A percentile compares a stretch with the other conserved stretches of the same genome.
Conservation (phyloP, 257 asterid genomes). For the Solanum bukasovii region DNA sequence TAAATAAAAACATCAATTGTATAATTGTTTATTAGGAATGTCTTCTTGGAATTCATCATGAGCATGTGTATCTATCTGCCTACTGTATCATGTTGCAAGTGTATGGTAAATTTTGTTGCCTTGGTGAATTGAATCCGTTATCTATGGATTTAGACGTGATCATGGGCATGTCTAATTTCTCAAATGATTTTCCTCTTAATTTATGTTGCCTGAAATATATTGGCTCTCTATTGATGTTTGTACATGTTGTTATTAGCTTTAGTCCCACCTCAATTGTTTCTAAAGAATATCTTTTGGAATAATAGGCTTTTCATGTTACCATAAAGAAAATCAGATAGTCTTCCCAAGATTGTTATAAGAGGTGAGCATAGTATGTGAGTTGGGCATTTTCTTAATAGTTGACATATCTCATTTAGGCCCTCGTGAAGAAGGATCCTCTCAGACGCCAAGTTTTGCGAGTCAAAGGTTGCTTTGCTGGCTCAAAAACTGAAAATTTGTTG, state of each 20-base stretch:
- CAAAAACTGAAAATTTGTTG: slow-evolving; percentile 67
- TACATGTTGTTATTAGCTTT: not conserved
- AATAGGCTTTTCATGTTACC: not conserved
- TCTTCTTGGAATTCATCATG: not conserved
- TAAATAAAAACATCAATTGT: not conserved
- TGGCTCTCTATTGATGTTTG: not conserved
- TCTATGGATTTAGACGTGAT: not conserved
- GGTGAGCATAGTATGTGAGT: not conserved
- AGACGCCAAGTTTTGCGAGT: slow-evolving; percentile 94
- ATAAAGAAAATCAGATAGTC: not conserved
- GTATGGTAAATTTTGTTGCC: not conserved
- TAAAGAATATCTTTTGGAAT: not conserved
- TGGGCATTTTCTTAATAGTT: not conserved
- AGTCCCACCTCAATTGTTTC: not conserved
- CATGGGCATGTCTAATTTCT: not conserved
- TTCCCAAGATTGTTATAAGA: not conserved
- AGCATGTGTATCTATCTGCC: not conserved
- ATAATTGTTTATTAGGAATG: not conserved
- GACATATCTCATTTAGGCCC: slow-evolving; percentile 36
- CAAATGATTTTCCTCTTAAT: not conserved
- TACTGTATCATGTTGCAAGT: not conserved
- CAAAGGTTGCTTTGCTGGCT: slow-evolving; percentile 92
- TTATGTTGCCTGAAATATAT: not conserved
- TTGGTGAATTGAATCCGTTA: not conserved
- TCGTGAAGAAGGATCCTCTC: slow-evolving; percentile 76